These are phyloP conservation scores for Hericium alpestre DNA, from an alignment of 768 basidiomycete species.

Conservation along the genomic window DNA sequence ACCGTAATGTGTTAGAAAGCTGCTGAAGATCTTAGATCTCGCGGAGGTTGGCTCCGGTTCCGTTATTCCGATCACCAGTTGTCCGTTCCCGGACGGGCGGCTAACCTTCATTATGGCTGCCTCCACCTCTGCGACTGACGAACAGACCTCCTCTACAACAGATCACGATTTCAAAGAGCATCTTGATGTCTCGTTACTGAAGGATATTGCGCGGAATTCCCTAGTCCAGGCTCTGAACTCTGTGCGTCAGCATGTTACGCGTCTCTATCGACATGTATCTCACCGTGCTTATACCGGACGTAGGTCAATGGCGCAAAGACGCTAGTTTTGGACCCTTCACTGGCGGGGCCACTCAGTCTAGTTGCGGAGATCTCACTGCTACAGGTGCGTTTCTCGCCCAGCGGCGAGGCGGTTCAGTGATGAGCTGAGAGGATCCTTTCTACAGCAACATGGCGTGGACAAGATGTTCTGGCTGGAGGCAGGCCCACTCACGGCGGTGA, in stretches of 20 bases:
- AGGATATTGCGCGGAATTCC: slow-evolving; percentile 71
- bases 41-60: not conserved
- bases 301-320: slow-evolving; percentile 93
- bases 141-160: slow-evolving; percentile 10
- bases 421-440: not conserved
- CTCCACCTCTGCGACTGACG: slow-evolving; percentile 20
- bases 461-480: slow-evolving; percentile 99
- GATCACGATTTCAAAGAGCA: slow-evolving; percentile 23
- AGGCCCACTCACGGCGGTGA: slow-evolving; percentile 72
- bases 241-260: slow-evolving; percentile 24
- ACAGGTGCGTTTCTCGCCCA: slow-evolving; percentile 46
- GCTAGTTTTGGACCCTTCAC: slow-evolving; percentile 78
- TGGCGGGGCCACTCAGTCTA: slow-evolving; percentile 87
- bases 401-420: not conserved
- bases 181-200: slow-evolving; percentile 55
- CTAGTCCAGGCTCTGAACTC: slow-evolving; percentile 81
- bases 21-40: not conserved
- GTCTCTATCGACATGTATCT: not conserved
- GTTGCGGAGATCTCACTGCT: slow-evolving; percentile 90
- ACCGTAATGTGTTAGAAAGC: not conserved
- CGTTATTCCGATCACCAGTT: not conserved
- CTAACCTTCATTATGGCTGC: slow-evolving; percentile 9
- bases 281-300: not conserved
- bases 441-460: slow-evolving; percentile 94
- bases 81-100: not conserved